Evolutionary conservation across 2,329 filamentous ascomycete genomes (phyloP).

Genomic region (Onygenales sp.): DNA sequence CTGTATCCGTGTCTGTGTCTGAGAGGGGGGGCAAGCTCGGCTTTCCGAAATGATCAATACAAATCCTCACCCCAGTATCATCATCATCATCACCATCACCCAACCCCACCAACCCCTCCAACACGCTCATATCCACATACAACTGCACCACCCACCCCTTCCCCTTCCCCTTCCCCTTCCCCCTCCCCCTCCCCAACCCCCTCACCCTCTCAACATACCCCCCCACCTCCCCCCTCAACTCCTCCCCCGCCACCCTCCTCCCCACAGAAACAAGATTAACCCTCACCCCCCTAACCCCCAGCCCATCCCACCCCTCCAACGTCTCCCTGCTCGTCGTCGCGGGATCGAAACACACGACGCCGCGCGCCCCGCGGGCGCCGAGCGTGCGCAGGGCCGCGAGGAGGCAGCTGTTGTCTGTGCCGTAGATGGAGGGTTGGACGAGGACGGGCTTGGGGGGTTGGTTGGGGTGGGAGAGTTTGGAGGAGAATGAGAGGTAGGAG

Average conservation of each 20-base stretch:
- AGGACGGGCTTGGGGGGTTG: conserved; percentile 43
- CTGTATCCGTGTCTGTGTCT: conserved; percentile 6
- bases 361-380: conserved; percentile 42
- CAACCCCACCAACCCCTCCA: conserved; percentile 11
- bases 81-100: conserved; percentile 37
- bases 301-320: conserved; percentile 44
- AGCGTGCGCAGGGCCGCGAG: conserved; percentile 44
- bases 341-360: conserved; percentile 49
- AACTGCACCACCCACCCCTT: conserved; percentile 51
- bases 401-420: conserved; percentile 50
- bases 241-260: conserved; percentile 27
- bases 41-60: conserved; percentile 52
- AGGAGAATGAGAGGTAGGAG: conserved; percentile 44
- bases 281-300: conserved; percentile 51
- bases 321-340: conserved; percentile 25
- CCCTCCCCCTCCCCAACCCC: conserved; percentile 33
- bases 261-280: conserved; percentile 50
- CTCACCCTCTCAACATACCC: conserved; percentile 43
- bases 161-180: conserved; percentile 34
- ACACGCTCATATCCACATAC: conserved; percentile 40
- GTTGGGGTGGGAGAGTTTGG: conserved; percentile 42
- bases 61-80: conserved; percentile 44
- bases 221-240: conserved; percentile 35
- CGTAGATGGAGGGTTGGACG: conserved; percentile 55
- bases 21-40: conserved; percentile 28